Evolutionary conservation across 305 asterid genomes (phyloP), one percentile per base, ranked within the genome.

Genomic region (Fraxinus baroniana): DNA sequence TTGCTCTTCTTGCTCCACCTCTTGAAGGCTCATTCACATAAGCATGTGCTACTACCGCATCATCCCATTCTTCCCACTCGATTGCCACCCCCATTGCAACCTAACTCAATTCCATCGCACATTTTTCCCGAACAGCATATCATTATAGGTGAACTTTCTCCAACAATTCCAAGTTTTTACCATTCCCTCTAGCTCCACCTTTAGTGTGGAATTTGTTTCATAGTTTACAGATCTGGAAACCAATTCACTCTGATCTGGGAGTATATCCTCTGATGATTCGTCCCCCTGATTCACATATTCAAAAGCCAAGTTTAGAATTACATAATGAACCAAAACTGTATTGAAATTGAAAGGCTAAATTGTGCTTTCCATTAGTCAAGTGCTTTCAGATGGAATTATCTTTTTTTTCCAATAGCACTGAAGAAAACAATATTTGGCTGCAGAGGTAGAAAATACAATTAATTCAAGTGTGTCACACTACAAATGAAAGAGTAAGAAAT

Each of bases 201-300:
- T 74, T 7, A 37, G 46, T 74, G 70, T 83, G 30, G 76, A 77
- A 80, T 49, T 73, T 52, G 62, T 52, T 15, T 52, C 62, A 15
- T 17, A 15, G 62, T 13, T 82, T 74, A 78, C 46, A 26, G 83
- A 72, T 74, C 22, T 30, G 26, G 86, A 83, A 24, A 79, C 52
- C n/a, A 76, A 74, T 24, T 75, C 74, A 32, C 74, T 55, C 68
- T 57, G 85, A 71, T 80, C 76, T 0, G 39, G 32, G 12, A 78
- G 57, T 73, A 78, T 57, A 79, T 78, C 71, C 44, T 24, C 70
- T 36, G 64, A 7, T 52, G 83, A 80, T 24, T 85, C 26, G 35
- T 90, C 86, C 80, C 82, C 89, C 91, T 90, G 57, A 71, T 44
- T 37, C 76, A 81, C 77, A 77, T 30, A 68, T 83, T 76, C 4